Base-by-base conservation (phyloP, 2,329 filamentous ascomycete species). In the Bipolaris cookei region DNA sequence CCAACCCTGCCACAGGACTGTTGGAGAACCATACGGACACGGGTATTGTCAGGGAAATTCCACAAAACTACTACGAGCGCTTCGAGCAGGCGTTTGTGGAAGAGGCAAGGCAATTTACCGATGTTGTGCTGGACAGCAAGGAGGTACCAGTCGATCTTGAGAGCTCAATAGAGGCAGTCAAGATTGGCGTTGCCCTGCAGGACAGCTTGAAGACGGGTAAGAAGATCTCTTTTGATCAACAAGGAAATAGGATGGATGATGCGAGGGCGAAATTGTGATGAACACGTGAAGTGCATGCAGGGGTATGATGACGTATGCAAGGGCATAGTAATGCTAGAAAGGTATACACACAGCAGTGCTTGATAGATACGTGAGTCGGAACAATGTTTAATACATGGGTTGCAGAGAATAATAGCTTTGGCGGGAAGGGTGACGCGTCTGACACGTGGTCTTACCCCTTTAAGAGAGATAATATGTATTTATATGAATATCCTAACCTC, bases 71-170 rank as follows among this genome's bases (percentile, higher is more conserved):
- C 70, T 88, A 86, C 68, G 86, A 83, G 39, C 77, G 86, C 0
- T 89, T 89, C 66, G 80, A 84, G 61, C 75, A 84, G 23, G 86
- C 87, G 0, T 89, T 89, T 68, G 82, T 86, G n/a, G 82, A 76
- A 11, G 86, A 90, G 74, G 82, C 83, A 5, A 84, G 86, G 54
- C 85, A 88, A 73, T 89, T 89, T 61, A 85, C 85, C 0, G 83
- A 81, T 11, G 80, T 78, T 14, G 84, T 85, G 55, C 72, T 89
- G 50, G 84, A 89, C 59, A 75, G 83, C 60, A 83, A 75, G 16
- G 73, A 79, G 13, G 73, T 86, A 45, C 85, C 86, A 0, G 79
- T 89, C 64, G 83, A 83, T 72, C 69, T 88, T 44, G 72, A 76
- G 28, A 83, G 84, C 16, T 86, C 85, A 2, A 83, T 88, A 13